These are phyloP conservation scores for Ophiostoma piceae DNA, from an alignment of 2,329 filamentous ascomycete species.

Conservation along the genomic window DNA sequence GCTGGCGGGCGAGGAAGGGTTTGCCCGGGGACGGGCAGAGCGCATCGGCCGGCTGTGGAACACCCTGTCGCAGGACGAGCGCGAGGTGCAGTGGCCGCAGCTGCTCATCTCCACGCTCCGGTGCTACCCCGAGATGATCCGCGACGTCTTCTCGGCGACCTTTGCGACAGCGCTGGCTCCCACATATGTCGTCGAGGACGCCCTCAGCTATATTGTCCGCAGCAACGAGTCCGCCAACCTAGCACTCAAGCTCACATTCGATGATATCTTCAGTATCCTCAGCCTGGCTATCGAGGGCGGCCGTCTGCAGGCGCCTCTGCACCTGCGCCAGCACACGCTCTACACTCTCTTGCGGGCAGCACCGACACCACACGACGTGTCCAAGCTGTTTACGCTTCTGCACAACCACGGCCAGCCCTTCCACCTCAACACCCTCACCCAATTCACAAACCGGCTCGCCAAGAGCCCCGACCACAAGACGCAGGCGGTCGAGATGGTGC, in stretches of 20 bases:
- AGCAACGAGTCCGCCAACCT: conserved; percentile 24
- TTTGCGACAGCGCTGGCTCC: conserved; percentile 34
- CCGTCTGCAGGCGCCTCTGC: conserved; percentile 28
- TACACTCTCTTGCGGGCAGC: conserved; percentile 25
- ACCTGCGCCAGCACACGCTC: conserved; percentile 38
- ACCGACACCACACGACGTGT: conserved; percentile 27
- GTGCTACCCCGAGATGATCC: conserved; percentile 33
- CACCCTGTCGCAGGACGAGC: conserved; percentile 29
- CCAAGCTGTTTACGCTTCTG: conserved; percentile 38
- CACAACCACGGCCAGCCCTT: conserved; percentile 32
- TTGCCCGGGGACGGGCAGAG: conserved; percentile 23
- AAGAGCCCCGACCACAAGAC: conserved; percentile 37
- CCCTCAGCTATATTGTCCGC: conserved; percentile 32
- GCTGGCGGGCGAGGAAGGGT: neutral
- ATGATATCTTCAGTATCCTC: conserved; percentile 16
- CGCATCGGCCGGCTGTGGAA: conserved; percentile 37
- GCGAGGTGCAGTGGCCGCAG: conserved; percentile 33
- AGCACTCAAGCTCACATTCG: neutral
- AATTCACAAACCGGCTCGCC: conserved; percentile 46
- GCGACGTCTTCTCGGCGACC: conserved; percentile 37
- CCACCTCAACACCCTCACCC: conserved; percentile 42
- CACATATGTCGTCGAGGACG: conserved; percentile 39
- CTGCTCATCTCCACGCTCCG: conserved; percentile 38
- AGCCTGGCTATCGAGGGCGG: conserved; percentile 12
- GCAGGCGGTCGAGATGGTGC: conserved; percentile 42